Evolutionary conservation across 2,329 filamentous ascomycete genomes (phyloP), one percentile per base, ranked within the genome.

Genomic region (Trichophyton verrucosum): DNA sequence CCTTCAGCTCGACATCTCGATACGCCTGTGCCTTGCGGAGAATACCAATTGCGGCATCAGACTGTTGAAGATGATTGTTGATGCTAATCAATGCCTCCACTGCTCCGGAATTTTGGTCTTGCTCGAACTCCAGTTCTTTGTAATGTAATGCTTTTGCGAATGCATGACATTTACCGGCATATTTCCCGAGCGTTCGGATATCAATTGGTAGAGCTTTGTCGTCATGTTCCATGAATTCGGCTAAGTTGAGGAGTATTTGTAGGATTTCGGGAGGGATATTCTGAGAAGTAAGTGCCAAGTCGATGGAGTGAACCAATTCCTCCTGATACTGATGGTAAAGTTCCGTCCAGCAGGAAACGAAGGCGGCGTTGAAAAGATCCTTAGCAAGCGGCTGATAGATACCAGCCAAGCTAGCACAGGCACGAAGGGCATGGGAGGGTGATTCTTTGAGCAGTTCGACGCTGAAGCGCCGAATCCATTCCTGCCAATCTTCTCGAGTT

Each of bases 141-240:
- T 99, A 99, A 70, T 99, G 94, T 44, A 99, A 79, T 8, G 94
- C 94, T 75, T 99, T 99, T 38, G 94, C 94, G 71, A 95, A 99
- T 3, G 94, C 95, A 73, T 99, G 94, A 67, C 95, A 99, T 68
- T 95, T 92, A 20, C 89, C 92, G 57, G 94, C 94, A 72, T 97
- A 95, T 70, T 92, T 88, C 36, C 95, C 95, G 9, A 99, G 81
- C 8, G 94, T 91, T 57, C 94, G 82, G 65, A 99, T 96, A 70
- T 99, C 95, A 64, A 99, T 99, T 1, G 94, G 94, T 59, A 99
- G 78, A 13, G 95, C 92, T 74, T 99, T 99, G 73, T 99, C 94
- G 68, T 99, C 95, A 70, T 99, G 94, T 72, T 99, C 94, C 94
- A 99, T 99, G 73, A 99, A 99, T 72, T 99, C 94, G 22, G 94